These are phyloP conservation scores for Schizosaccharomyces cryophilus DNA, from an alignment of 805 yeast species.

Conservation along the genomic window DNA sequence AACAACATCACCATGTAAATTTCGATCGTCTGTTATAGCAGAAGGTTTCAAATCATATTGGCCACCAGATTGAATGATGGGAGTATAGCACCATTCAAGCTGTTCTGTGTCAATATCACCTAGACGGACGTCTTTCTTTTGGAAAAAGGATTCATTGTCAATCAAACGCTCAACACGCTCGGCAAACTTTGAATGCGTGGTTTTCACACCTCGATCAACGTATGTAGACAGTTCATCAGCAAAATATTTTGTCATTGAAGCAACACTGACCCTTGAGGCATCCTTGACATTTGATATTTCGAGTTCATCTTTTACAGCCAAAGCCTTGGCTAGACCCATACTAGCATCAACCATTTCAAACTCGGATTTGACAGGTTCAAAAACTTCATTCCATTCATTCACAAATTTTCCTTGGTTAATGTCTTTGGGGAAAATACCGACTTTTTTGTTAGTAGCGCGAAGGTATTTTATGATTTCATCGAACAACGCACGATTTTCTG, in stretches of 20 bases:
- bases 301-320: constrained; percentile 57
- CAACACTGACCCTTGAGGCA: constrained; percentile 57
- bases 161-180: constrained; percentile 60
- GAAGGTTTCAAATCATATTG: constrained; percentile 63
- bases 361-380: constrained; percentile 13
- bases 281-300: constrained; percentile 40
- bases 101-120: constrained; percentile 54
- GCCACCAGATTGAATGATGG: constrained; percentile 73
- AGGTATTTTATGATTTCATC: constrained; percentile 24
- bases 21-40: constrained; percentile 44
- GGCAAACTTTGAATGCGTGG: constrained; percentile 46
- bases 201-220: constrained; percentile 64
- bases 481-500: constrained; percentile 45
- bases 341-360: constrained; percentile 26
- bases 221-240: constrained; percentile 69
- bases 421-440: constrained; percentile 58
- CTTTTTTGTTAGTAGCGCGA: constrained; percentile 16
- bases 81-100: constrained; percentile 83
- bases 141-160: constrained; percentile 51
- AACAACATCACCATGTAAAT: constrained; percentile 54
- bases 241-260: constrained; percentile 48
- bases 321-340: constrained; percentile 26
- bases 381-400: constrained; percentile 39
- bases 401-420: constrained; percentile 62
- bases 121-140: constrained; percentile 25